These are phyloP conservation scores for Aspergillus neoniger DNA, from an alignment of 2,329 filamentous ascomycete genomes.

Conservation along the genomic window DNA sequence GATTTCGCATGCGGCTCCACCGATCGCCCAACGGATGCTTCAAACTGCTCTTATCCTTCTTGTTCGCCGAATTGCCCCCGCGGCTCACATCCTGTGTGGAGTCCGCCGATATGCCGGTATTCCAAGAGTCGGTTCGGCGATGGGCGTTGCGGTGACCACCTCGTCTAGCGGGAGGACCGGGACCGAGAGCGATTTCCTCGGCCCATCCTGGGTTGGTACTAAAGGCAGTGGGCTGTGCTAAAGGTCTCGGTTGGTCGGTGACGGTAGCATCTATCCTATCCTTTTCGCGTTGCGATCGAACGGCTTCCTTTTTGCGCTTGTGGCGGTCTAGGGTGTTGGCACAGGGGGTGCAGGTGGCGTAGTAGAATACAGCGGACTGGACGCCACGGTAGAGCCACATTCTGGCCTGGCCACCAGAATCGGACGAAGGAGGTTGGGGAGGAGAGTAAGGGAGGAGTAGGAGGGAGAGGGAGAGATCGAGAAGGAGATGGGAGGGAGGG, in stretches of 20 bases:
- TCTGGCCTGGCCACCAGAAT: conserved; percentile 14
- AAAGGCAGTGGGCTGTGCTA: conserved; percentile 76
- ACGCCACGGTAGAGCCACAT: conserved; percentile 53
- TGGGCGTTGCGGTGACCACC: conserved; percentile 51
- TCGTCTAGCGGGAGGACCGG: conserved; percentile 67
- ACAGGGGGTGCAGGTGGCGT: conserved; percentile 59
- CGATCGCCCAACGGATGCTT: conserved; percentile 52
- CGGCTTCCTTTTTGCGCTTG: conserved; percentile 70
- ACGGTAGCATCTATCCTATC: conserved; percentile 59
- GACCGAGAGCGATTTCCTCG: conserved; percentile 82
- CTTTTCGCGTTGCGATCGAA: conserved; percentile 67
- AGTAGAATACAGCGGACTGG: conserved; percentile 55
- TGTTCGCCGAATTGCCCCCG: conserved; percentile 30
- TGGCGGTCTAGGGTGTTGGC: conserved; percentile 68
- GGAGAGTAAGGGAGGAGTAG: conserved; percentile 4
- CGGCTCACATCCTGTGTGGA: conserved; percentile 32
- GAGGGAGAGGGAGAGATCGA: not conserved
- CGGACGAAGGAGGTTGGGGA: conserved; percentile 13
- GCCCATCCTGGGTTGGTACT: conserved; percentile 87
- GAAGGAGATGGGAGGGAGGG: not conserved
- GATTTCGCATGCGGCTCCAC: conserved; percentile 78
- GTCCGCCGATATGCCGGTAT: conserved; percentile 52
- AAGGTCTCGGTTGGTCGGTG: conserved; percentile 69
- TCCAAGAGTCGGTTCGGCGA: conserved; percentile 59
- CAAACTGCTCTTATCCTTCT: conserved; percentile 51